phyloP scores from a whole-genome alignment of 140 eudicot genomes.

The Ambrosia hybrid region DNA sequence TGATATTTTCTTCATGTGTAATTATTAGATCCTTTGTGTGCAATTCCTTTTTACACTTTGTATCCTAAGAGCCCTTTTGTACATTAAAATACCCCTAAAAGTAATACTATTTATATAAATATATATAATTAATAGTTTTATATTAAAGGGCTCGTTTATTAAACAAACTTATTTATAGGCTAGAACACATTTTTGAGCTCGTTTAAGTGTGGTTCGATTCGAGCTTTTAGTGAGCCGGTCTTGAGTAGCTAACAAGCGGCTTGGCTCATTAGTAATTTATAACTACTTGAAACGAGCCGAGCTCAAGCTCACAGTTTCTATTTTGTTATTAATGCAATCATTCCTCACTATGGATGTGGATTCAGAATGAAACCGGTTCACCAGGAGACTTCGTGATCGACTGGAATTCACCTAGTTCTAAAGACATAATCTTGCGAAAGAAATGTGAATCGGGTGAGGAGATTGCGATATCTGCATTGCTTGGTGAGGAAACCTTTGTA shows the following conservation, averaged over 20 bases:
- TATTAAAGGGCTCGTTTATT: too few species aligned
- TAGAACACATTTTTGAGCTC: too few species aligned
- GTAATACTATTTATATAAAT: too few species aligned
- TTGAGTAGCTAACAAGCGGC: neutral
- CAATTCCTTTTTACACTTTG: too few species aligned
- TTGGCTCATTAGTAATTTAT: neutral
- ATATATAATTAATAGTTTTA: too few species aligned
- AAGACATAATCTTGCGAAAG: slow-evolving; percentile 65
- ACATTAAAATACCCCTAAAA: too few species aligned
- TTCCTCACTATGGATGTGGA: slow-evolving; percentile 24
- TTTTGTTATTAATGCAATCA: neutral
- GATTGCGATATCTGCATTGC: slow-evolving; percentile 81
- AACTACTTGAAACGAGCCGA: neutral
- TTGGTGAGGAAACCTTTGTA: slow-evolving; percentile 45
- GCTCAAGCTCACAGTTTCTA: neutral
- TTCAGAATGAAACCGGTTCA: slow-evolving; percentile 56
- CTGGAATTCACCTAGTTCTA: slow-evolving; percentile 60
- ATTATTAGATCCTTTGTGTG: too few species aligned
- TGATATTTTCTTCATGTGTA: too few species aligned
- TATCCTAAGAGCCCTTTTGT: too few species aligned
- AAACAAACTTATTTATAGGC: too few species aligned
- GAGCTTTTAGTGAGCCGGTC: neutral
- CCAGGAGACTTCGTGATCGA: slow-evolving; percentile 67
- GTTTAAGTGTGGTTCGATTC: too few species aligned
- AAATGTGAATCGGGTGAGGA: slow-evolving; percentile 76